phyloP scores from a whole-genome alignment of 257 asterid species.

The Ophiorrhiza pumila region DNA sequence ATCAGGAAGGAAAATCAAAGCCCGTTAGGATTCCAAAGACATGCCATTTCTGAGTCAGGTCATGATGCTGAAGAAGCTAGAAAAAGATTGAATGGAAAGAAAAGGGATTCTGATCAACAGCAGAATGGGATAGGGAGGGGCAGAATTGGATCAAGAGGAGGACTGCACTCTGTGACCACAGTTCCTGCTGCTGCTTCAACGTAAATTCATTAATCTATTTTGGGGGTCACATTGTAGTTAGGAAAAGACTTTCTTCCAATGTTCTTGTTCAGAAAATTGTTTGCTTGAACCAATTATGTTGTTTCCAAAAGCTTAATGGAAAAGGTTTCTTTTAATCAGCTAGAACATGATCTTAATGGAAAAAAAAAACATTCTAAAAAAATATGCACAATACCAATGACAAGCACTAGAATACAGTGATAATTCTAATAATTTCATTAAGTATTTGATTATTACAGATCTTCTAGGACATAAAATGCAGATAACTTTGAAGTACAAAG shows the following conservation, averaged over 20 bases:
- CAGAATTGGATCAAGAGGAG: slow-evolving; percentile 35
- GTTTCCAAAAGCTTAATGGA: slow-evolving; percentile 16
- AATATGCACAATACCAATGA: not conserved
- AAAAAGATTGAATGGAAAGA: slow-evolving; percentile 36
- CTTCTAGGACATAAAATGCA: not conserved
- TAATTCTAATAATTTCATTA: not conserved
- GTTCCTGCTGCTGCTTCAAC: slow-evolving; percentile 29
- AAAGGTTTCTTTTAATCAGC: not conserved
- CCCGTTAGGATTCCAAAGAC: slow-evolving; percentile 40
- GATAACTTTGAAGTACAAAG: not conserved
- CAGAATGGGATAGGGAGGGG: slow-evolving; percentile 46
- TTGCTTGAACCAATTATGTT: slow-evolving; percentile 10
- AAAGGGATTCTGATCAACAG: slow-evolving; percentile 39
- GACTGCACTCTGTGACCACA: slow-evolving; percentile 19
- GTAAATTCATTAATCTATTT: not conserved
- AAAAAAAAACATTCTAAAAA: not conserved
- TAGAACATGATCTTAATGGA: not conserved
- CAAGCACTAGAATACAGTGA: not conserved
- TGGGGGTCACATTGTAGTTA: slow-evolving; percentile 3
- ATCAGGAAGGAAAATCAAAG: slow-evolving; percentile 37
- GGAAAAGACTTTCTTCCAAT: slow-evolving; percentile 20
- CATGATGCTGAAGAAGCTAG: slow-evolving; percentile 30
- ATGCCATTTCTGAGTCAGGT: slow-evolving; percentile 28
- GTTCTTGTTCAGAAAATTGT: slow-evolving; percentile 16
- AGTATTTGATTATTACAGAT: not conserved